phyloP scores from a whole-genome alignment of 352 stramenopile species.

The Pythium volutum region DNA sequence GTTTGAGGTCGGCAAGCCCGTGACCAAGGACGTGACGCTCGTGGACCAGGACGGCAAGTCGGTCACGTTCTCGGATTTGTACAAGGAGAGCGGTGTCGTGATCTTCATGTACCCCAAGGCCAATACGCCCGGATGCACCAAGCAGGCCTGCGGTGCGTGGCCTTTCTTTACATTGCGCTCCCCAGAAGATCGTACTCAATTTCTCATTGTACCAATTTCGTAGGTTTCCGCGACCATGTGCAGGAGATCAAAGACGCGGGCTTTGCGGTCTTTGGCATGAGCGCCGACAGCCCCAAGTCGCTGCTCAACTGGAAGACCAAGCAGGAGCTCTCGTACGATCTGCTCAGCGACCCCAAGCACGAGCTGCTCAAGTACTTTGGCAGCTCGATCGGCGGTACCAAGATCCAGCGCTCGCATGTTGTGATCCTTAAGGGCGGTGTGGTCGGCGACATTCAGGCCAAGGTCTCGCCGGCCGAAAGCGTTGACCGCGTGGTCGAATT shows the following conservation, averaged over 20 bases:
- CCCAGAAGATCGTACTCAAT: too few relatives aligned
- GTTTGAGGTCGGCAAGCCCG: constrained; percentile 42
- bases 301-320: constrained; percentile 81
- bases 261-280: constrained; percentile 79
- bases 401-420: constrained; percentile 84
- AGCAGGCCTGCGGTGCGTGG: constrained; percentile 75
- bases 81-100: constrained; percentile 74
- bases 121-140: constrained; percentile 86
- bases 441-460: constrained; percentile 73
- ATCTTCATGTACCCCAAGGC: constrained; percentile 90
- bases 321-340: constrained; percentile 71
- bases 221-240: constrained; percentile 84
- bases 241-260: constrained; percentile 77
- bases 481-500: constrained; percentile 74
- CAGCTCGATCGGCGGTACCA: constrained; percentile 70
- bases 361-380: constrained; percentile 87
- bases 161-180: background rate
- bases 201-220: background rate
- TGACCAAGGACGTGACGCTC: constrained; percentile 64
- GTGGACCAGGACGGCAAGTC: constrained; percentile 65
- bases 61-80: constrained; percentile 61
- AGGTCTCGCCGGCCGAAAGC: constrained; percentile 74
- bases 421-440: constrained; percentile 77
- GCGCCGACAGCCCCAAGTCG: constrained; percentile 66
- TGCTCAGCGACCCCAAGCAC: constrained; percentile 80